Percentiles rank a stretch among this genome's conserved stretches.
Evolutionary conservation across 495 filamentous ascomycete species (phyloP).

Genomic region (Penicillium antarcticum): DNA sequence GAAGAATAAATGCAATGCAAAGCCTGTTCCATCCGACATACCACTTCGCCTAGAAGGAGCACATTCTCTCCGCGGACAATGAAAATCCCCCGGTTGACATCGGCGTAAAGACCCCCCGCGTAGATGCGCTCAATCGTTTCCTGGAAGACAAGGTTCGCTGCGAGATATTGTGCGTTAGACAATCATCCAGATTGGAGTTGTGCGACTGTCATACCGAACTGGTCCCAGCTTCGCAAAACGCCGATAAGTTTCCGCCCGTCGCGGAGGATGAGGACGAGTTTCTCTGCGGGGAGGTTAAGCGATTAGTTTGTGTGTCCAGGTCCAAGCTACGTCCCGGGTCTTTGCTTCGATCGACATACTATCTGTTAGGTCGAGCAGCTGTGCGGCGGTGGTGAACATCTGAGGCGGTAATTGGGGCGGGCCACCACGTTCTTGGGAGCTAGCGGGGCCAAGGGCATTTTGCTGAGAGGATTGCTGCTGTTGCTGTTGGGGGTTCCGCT

Average conservation of each 20-base stretch:
- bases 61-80: conserved; percentile 94
- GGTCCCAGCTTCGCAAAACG: conserved; percentile 93
- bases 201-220: conserved; percentile 68
- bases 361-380: conserved; percentile 91
- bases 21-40: conserved; percentile 30
- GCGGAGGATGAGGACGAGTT: conserved; percentile 82
- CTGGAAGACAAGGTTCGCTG: conserved; percentile 92
- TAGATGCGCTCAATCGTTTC: conserved; percentile 86
- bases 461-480: conserved; percentile 27
- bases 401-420: conserved; percentile 59
- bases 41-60: conserved; percentile 85
- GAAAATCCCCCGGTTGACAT: conserved; percentile 77
- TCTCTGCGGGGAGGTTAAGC: conserved; percentile 57
- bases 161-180: conserved; percentile 3
- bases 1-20: neutral
- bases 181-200: conserved; percentile 5
- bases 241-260: conserved; percentile 93
- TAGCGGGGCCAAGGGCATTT: conserved; percentile 21
- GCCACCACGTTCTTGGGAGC: conserved; percentile 27
- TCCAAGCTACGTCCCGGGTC: too few species aligned
- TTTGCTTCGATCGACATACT: conserved; percentile 51
- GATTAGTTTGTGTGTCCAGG: too few species aligned
- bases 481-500: conserved; percentile 20
- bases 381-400: conserved; percentile 98
- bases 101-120: conserved; percentile 69